These are phyloP conservation scores for Prunus mira DNA, from an alignment of 306 rosid species.

Conservation along the genomic window DNA sequence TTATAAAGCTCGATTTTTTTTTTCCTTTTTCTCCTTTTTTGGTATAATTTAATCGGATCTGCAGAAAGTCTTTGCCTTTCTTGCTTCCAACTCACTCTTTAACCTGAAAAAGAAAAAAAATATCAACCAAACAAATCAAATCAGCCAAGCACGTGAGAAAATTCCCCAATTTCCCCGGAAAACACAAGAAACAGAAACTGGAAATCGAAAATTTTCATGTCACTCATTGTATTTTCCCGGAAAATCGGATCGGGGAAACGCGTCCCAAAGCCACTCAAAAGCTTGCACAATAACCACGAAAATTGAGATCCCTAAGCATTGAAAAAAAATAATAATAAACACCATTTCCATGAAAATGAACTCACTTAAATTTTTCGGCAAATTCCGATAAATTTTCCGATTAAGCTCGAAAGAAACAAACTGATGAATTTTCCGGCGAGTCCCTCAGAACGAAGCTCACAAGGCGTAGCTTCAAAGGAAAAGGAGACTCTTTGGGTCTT, in stretches of 20 bases:
- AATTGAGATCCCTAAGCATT: slow-evolving; percentile 22
- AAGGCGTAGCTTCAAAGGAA: neutral
- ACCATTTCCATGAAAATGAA: neutral
- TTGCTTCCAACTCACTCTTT: slow-evolving; percentile 21
- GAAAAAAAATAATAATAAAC: neutral
- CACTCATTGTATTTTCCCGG: slow-evolving; percentile 19
- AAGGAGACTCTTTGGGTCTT: neutral
- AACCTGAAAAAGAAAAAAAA: slow-evolving; percentile 25
- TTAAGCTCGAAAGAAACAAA: neutral
- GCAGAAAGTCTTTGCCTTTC: slow-evolving; percentile 23
- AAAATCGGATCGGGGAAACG: slow-evolving; percentile 35
- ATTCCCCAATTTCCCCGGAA: slow-evolving; percentile 12
- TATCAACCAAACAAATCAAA: neutral
- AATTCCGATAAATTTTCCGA: neutral
- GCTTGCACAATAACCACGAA: slow-evolving; percentile 10
- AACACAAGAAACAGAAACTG: neutral
- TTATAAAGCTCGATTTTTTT: neutral
- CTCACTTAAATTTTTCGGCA: slow-evolving; percentile 18
- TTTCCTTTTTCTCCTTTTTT: neutral
- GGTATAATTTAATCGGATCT: neutral
- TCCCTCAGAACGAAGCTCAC: slow-evolving; percentile 7
- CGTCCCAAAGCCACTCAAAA: slow-evolving; percentile 15
- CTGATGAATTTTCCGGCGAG: neutral
- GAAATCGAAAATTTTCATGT: neutral
- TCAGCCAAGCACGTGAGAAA: neutral